Conservation (phyloP, 129 eudicot genomes). For the carrot (Daucus carota) region DNA sequence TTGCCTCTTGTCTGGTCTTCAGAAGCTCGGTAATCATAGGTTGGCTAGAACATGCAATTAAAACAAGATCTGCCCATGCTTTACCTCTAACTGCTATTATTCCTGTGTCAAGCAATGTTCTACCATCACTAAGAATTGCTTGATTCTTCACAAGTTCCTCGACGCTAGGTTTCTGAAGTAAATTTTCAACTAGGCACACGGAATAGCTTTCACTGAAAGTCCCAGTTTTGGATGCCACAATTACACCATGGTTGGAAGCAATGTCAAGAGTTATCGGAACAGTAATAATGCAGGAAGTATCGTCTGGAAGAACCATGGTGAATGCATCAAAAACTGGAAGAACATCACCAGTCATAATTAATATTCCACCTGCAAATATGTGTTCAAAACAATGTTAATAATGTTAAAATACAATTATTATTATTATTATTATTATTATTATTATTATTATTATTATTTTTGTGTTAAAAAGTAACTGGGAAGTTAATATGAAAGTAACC, state of each 20-base stretch:
- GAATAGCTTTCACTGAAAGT: conserved; percentile 27
- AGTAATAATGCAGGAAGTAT: conserved; percentile 74
- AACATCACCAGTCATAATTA: conserved; percentile 98
- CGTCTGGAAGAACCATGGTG: conserved; percentile 77
- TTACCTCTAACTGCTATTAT: conserved; percentile 85
- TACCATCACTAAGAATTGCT: conserved; percentile 82
- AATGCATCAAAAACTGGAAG: conserved; percentile 99
- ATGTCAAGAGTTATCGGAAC: conserved; percentile 94
- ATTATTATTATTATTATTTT: too few relatives aligned
- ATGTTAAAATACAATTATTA: neutral
- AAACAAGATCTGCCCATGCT: conserved; percentile 84
- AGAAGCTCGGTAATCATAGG: conserved; percentile 65
- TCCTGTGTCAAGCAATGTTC: conserved; percentile 92
- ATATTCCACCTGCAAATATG: conserved; percentile 67
- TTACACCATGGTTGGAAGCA: conserved; percentile 94
- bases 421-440: too few relatives aligned
- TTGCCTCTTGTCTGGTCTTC: conserved; percentile 69
- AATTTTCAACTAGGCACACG: conserved; percentile 58
- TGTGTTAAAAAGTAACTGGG: neutral
- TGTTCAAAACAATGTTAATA: neutral
- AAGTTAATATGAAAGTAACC: neutral
- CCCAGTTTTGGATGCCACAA: conserved; percentile 69
- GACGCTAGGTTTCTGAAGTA: conserved; percentile 81
- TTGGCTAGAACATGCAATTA: conserved; percentile 67
- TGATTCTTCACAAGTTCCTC: conserved; percentile 60